These are phyloP conservation scores for Coelastrella sp. DNA, from an alignment of 139 green algal genomes.

Conservation along the genomic window DNA sequence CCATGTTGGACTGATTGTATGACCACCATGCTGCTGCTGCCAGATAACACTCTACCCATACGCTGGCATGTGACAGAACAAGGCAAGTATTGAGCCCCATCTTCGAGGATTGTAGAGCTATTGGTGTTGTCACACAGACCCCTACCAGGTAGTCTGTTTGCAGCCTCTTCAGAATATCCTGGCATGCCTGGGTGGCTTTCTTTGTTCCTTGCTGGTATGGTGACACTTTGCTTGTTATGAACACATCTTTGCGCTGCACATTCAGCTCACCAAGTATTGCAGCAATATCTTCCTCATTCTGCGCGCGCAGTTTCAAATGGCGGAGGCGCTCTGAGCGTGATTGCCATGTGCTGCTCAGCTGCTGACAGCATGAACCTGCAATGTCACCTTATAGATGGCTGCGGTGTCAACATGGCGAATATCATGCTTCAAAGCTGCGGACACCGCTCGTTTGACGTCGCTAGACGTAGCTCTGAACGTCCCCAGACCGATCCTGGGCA, in stretches of 20 bases:
- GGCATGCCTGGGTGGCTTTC: constrained; percentile 54
- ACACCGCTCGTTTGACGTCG: constrained; percentile 55
- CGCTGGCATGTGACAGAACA: no score
- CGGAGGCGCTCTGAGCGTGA: background rate
- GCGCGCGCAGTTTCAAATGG: background rate
- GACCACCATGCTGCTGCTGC: no score
- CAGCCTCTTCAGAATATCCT: constrained; percentile 60
- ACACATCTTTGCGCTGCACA: background rate
- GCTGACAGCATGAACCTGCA: background rate
- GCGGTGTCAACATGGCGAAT: constrained; percentile 84
- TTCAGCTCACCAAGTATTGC: constrained; percentile 19
- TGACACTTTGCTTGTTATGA: constrained; percentile 73
- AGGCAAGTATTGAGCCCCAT: no score
- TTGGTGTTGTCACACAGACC: no score
- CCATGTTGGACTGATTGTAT: no score
- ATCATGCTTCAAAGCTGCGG: constrained; percentile 56
- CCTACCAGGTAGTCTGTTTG: constrained; percentile 60
- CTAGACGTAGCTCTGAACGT: constrained; percentile 68
- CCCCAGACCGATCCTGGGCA: constrained; percentile 74
- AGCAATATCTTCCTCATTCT: constrained; percentile 69
- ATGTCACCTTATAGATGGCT: constrained; percentile 73
- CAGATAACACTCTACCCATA: no score
- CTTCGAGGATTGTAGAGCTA: no score
- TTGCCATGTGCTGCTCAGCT: background rate
- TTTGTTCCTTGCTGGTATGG: constrained; percentile 71